phyloP scores from a whole-genome alignment of 2,329 filamentous ascomycete species.

The Hypoxylon sp. region DNA sequence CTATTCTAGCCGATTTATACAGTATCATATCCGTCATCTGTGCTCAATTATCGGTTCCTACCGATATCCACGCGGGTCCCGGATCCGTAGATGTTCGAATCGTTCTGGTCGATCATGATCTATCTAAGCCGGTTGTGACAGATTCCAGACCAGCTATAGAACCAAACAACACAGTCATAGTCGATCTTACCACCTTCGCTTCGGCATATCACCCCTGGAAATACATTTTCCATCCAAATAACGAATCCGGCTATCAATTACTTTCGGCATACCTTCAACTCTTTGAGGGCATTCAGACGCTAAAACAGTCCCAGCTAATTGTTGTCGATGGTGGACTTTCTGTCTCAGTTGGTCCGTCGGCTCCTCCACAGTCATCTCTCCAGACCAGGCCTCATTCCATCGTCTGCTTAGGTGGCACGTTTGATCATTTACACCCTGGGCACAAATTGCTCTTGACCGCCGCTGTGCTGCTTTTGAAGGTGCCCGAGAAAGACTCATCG shows the following conservation, averaged over 20 bases:
- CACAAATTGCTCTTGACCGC: conserved; percentile 98
- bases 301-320: conserved; percentile 67
- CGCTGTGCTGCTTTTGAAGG: conserved; percentile 78
- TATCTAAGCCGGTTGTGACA: conserved; percentile 51
- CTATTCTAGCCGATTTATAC: conserved; percentile 83
- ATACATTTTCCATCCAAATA: conserved; percentile 75
- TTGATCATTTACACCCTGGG: conserved; percentile 94
- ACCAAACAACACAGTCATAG: conserved; percentile 63
- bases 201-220: conserved; percentile 73
- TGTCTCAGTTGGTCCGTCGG: conserved; percentile 55
- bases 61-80: conserved; percentile 69
- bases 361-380: conserved; percentile 36
- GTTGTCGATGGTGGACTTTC: conserved; percentile 68
- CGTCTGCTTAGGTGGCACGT: conserved; percentile 91
- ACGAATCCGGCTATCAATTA: conserved; percentile 74
- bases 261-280: conserved; percentile 65
- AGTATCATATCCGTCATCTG: conserved; percentile 82
- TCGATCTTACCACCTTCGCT: conserved; percentile 68
- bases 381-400: conserved; percentile 65
- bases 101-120: conserved; percentile 77
- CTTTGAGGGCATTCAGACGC: conserved; percentile 62
- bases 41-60: conserved; percentile 72
- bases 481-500: conserved; percentile 59
- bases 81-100: conserved; percentile 83
- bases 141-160: conserved; percentile 59